Evolutionary conservation across 306 rosid species (phyloP).

Genomic region (Inga leiocalycina): DNA sequence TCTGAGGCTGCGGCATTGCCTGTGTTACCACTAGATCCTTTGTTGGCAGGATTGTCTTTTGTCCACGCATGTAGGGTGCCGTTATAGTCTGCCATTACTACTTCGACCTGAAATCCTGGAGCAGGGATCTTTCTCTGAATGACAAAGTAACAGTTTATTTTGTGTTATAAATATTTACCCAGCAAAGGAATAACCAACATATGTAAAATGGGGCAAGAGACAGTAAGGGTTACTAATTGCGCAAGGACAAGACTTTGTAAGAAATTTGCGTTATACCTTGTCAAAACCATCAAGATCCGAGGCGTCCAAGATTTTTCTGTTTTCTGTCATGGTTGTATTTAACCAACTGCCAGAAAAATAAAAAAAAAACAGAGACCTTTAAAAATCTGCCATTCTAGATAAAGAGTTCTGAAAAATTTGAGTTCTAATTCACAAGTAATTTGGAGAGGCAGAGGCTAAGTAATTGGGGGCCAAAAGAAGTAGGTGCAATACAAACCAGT

Average conservation of each 20-base stretch:
- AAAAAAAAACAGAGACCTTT: not conserved
- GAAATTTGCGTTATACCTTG: conserved; percentile 55
- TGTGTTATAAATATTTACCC: conserved; percentile 23
- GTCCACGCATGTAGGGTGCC: conserved; percentile 53
- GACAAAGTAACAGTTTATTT: conserved; percentile 20
- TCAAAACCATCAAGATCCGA: conserved; percentile 89
- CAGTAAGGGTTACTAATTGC: not conserved
- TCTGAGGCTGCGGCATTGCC: conserved; percentile 33
- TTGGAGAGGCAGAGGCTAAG: conserved; percentile 16
- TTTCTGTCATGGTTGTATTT: conserved; percentile 79
- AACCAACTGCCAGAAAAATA: conserved; percentile 68
- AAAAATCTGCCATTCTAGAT: conserved; percentile 21
- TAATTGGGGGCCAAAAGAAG: not conserved
- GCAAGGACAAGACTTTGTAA: conserved; percentile 2
- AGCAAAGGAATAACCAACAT: conserved; percentile 10
- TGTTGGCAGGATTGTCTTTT: conserved; percentile 46
- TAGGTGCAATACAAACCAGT: conserved; percentile 59
- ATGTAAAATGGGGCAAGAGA: conserved; percentile 3
- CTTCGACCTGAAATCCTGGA: conserved; percentile 85
- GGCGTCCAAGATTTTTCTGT: conserved; percentile 53
- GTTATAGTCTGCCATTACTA: conserved; percentile 79
- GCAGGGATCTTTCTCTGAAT: conserved; percentile 84
- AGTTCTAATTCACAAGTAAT: conserved; percentile 24
- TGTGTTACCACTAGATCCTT: conserved; percentile 50
- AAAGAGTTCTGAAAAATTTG: conserved; percentile 10